Percentiles rank a stretch among this genome's conserved stretches.
Evolutionary conservation across 768 basidiomycete species (phyloP).

Genomic region (Rickenella mellea): DNA sequence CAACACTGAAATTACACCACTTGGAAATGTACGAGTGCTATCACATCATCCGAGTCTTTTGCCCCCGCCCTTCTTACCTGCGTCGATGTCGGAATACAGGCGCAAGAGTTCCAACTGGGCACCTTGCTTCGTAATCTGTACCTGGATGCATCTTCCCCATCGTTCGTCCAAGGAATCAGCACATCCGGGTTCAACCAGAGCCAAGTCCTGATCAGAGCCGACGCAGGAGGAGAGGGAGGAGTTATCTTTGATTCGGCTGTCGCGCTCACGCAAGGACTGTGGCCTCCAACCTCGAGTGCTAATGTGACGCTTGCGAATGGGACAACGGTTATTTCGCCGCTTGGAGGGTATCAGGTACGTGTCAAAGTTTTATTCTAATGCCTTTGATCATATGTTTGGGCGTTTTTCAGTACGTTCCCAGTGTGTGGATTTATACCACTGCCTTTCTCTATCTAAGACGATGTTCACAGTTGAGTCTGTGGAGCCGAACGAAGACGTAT

Average conservation of each 20-base stretch:
- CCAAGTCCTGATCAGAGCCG: slow-evolving; percentile 45
- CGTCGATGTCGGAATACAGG: slow-evolving; percentile 18
- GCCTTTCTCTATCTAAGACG: slow-evolving; percentile 2
- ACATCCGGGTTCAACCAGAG: slow-evolving; percentile 23
- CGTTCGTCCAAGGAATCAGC: slow-evolving; percentile 35
- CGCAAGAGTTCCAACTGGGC: slow-evolving; percentile 52
- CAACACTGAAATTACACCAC: slow-evolving; percentile 52
- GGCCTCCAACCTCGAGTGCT: slow-evolving; percentile 6
- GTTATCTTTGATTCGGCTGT: slow-evolving; percentile 21
- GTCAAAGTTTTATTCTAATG: too few species aligned
- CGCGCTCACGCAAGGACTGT: slow-evolving; percentile 10
- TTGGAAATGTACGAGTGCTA: slow-evolving; percentile 44
- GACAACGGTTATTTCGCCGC: slow-evolving; percentile 6
- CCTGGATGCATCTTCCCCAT: slow-evolving; percentile 41
- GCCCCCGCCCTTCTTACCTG: too few species aligned
- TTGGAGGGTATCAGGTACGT: slow-evolving; percentile 11
- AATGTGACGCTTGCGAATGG: slow-evolving; percentile 13
- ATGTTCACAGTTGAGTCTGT: slow-evolving; percentile 13
- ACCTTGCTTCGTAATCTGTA: slow-evolving; percentile 41
- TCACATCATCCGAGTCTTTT: not conserved
- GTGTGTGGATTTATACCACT: not conserved
- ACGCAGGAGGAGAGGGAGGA: slow-evolving; percentile 58
- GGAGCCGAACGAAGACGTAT: slow-evolving; percentile 15
- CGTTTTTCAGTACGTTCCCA: slow-evolving; percentile 14
- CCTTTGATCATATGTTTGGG: too few species aligned